Percentiles rank a stretch among this genome's conserved stretches.
Conservation (phyloP, 2,329 filamentous ascomycete genomes). For the Scolecobasidium constrictum region DNA sequence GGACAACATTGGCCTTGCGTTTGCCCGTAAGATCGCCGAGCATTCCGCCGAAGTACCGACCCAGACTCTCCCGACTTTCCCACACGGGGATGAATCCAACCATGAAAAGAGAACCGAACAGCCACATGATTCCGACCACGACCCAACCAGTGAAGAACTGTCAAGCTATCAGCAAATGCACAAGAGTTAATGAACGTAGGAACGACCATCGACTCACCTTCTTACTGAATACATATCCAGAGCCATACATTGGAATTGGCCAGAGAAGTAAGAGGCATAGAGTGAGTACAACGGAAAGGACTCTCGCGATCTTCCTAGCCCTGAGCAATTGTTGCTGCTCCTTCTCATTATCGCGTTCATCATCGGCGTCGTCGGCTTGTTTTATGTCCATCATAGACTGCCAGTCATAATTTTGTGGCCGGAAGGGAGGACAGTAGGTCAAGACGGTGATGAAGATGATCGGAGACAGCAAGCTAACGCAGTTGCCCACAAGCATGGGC, state of each 20-base stretch:
- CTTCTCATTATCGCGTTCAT: slow-evolving; percentile 18
- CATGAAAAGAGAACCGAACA: slow-evolving; percentile 6
- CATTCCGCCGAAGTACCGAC: too few species aligned
- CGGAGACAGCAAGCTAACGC: slow-evolving; percentile 23
- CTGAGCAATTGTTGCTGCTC: slow-evolving; percentile 13
- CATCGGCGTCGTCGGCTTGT: slow-evolving; percentile 6
- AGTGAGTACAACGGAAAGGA: slow-evolving; percentile 13
- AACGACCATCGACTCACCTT: slow-evolving; percentile 72
- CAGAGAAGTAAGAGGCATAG: slow-evolving; percentile 15
- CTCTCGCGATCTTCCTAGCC: slow-evolving; percentile 12
- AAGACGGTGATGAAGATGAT: slow-evolving; percentile 20
- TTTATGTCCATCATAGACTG: slow-evolving; percentile 25
- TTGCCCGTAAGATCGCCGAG: too few species aligned
- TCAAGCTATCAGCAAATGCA: neutral
- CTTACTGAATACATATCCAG: slow-evolving; percentile 13
- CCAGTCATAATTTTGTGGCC: slow-evolving; percentile 28
- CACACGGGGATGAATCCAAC: slow-evolving; percentile 8
- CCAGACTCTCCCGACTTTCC: too few species aligned
- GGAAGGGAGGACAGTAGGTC: too few species aligned
- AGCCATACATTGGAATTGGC: slow-evolving; percentile 17
- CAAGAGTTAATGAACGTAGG: slow-evolving; percentile 32
- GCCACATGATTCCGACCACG: slow-evolving; percentile 17
- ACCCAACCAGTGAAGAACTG: slow-evolving; percentile 18
- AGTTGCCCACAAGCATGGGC: slow-evolving; percentile 28
- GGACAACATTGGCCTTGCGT: too few species aligned